These are phyloP conservation scores for Lichtheimia hyalospora DNA, from an alignment of 371 early-diverging fungal genomes.

Conservation along the genomic window DNA sequence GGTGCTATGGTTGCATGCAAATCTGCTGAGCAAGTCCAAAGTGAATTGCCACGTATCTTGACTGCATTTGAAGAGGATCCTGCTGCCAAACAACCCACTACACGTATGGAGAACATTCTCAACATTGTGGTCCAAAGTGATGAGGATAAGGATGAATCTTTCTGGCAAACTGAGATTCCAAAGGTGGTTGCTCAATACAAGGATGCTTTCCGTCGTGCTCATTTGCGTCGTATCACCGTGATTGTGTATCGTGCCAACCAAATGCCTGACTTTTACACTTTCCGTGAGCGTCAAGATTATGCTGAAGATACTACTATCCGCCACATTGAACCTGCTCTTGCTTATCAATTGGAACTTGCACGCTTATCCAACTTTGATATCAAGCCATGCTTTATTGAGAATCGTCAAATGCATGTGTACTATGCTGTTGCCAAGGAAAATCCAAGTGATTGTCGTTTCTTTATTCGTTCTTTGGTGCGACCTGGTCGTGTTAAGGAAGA, in stretches of 20 bases:
- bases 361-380: conserved; percentile 94
- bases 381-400: conserved; percentile 90
- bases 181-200: conserved; percentile 56
- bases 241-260: conserved; percentile 81
- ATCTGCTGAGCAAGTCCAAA: conserved; percentile 54
- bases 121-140: conserved; percentile 71
- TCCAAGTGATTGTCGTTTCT: conserved; percentile 92
- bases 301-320: conserved; percentile 93
- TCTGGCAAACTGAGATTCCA: conserved; percentile 63
- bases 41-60: conserved; percentile 53
- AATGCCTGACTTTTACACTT: conserved; percentile 94
- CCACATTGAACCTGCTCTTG: conserved; percentile 97
- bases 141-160: conserved; percentile 63
- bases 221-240: conserved; percentile 90
- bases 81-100: conserved; percentile 21
- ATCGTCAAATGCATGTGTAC: conserved; percentile 95
- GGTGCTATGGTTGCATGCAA: conserved; percentile 69
- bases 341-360: conserved; percentile 93
- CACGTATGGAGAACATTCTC: conserved; percentile 72
- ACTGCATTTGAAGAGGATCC: conserved; percentile 54
- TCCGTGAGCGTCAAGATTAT: conserved; percentile 87
- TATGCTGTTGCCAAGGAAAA: conserved; percentile 94
- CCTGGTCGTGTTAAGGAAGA: conserved; percentile 82
- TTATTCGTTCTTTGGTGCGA: conserved; percentile 95
- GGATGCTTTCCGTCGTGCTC: conserved; percentile 67